Base-by-base conservation (phyloP, 2,329 filamentous ascomycete genomes). In the Pleomassaria siparia region DNA sequence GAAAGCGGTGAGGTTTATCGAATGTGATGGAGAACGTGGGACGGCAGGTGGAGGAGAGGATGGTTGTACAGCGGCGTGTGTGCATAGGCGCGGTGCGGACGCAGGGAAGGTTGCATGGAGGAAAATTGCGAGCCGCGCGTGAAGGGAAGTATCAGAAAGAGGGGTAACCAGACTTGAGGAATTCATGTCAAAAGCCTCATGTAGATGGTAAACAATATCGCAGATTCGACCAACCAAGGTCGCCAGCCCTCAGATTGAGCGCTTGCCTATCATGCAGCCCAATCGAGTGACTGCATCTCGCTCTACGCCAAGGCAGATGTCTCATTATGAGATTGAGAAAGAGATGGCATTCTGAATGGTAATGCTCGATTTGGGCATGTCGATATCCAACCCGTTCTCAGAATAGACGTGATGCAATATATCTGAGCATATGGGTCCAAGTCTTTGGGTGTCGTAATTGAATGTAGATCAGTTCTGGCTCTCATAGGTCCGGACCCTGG, bases 401-500 rank as follows among this genome's bases (percentile, higher is more conserved):
- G 40, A 40, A 46, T 46, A 42, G 44, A 33, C 16, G 2, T 26
- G 21, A 26, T 3, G 13, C 29, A 39, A 29, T 43, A 5, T 33
- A 43, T 29, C 4, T 21, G 25, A 18, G n/a, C 12, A 43, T 30
- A 35, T 16, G 29, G 36, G 20, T 41, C 16, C 4, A 20, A 41
- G 11, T 22, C 12, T 13, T n/a, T 15, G 18, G 18, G 35, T 4
- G 22, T 4, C 11, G 5, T 22, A 11, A 28, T 39, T 46, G 50
- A 52, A 53, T 15, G 46, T 49, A 46, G 46, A 55, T 48, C 47
- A 25, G 28, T 41, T 48, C 47, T 55, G 44, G 49, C 40, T 44
- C n/a, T n/a, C n/a, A 39, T 41, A 45, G 13, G 44, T 51, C 46
- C 56, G 43, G 55, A 55, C 63, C 59, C 63, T 55, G 47, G 58